Conservation (phyloP, 2,329 filamentous ascomycete species). For the Colletotrichum sp. region DNA sequence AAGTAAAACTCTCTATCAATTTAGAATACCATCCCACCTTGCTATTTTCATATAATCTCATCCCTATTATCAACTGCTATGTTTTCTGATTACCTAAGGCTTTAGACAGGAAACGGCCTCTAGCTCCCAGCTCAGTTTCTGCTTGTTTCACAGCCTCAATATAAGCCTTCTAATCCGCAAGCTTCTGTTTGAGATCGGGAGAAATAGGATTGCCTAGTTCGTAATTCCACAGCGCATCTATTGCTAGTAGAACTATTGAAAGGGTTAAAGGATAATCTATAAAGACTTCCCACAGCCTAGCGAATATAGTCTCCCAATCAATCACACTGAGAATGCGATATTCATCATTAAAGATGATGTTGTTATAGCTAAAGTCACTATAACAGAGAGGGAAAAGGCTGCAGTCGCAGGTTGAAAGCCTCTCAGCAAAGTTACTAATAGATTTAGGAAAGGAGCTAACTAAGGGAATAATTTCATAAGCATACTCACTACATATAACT, state of each 20-base stretch:
- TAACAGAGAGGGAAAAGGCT: neutral
- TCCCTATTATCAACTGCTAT: neutral
- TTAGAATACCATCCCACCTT: neutral
- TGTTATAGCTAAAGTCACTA: constrained; percentile 11
- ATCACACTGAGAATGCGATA: constrained; percentile 27
- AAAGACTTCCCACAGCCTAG: constrained; percentile 14
- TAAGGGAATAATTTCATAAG: neutral
- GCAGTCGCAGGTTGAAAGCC: neutral
- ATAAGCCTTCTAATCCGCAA: neutral
- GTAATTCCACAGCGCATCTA: neutral
- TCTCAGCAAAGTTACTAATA: neutral
- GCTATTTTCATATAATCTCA: neutral
- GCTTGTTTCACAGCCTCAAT: neutral
- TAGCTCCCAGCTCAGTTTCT: neutral
- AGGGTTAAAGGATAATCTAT: neutral
- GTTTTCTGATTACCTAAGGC: neutral
- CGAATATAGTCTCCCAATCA: constrained; percentile 28
- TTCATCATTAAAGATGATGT: constrained; percentile 27
- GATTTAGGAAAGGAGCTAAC: neutral
- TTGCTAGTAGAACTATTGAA: neutral
- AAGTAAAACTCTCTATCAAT: neutral
- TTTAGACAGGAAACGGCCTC: neutral
- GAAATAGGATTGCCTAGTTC: neutral
- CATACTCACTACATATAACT: neutral
- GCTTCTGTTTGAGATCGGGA: neutral